Base-by-base conservation (phyloP, 2,329 filamentous ascomycete species). In the Didymella sp. region DNA sequence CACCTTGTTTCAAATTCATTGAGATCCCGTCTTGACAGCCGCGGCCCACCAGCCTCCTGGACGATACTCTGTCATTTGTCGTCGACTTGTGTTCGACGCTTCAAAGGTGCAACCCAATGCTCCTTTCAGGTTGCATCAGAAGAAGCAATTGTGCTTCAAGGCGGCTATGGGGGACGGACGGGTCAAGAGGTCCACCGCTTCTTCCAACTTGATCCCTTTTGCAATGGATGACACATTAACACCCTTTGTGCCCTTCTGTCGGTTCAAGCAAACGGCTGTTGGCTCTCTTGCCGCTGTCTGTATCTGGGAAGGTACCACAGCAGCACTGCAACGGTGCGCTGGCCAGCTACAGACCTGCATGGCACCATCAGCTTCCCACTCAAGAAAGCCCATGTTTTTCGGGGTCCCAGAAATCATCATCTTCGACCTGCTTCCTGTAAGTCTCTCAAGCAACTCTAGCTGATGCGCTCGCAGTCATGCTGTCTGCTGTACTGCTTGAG, bases 1-100 rank as follows among this genome's bases (percentile, higher is more conserved):
- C 53, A 30, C 43, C 27, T 33, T 42, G 54, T 51, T 57, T 57
- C 54, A 45, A 38, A 28, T 51, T 45, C 48, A 57, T 51, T 51
- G 9, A 21, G n/a, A 15, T 25, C 28, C 48, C 43, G 47, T 40
- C 30, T 41, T 47, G 30, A 38, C 28, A 47, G 22, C 43, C 24
- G 37, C 44, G 24, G 30, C 6, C 19, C 19, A 47, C 54, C 44
- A 57, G 24, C 48, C 54, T 44, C 49, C 8, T 41, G 25, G 41
- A 37, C 24, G 45, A 21, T 13, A 33, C 40, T 45, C 33, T 41
- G 30, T 41, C 46, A 28, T 22, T 31, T 17, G 8, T 40, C 30
- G 43, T 44, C 8, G 21, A 31, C 17, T n/a, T n/a, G n/a, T 25
- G 11, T 41, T 15, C 13, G 15, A 41, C 11, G 35, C 11, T 38